Evolutionary conservation across 1,139 yeast genomes (phyloP).

Genomic region (Taphrina pruni): DNA sequence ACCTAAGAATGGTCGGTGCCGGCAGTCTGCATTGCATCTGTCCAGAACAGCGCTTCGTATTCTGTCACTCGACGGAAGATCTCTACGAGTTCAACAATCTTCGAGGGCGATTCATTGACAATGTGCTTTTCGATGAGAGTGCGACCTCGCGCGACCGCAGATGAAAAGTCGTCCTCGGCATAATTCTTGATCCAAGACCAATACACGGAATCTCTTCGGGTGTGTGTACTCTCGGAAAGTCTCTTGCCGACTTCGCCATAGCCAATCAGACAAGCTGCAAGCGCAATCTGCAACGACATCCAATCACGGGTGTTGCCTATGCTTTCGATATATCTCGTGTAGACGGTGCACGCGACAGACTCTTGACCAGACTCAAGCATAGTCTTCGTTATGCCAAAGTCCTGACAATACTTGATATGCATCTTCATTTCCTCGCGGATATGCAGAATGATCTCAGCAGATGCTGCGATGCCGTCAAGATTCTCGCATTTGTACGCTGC

Average conservation of each 20-base stretch:
- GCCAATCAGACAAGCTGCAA: constrained; percentile 41
- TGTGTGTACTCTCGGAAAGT: constrained; percentile 6
- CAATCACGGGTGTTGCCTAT: constrained; percentile 40
- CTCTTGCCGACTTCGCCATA: constrained; percentile 41
- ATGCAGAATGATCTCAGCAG: constrained; percentile 60
- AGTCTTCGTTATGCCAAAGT: constrained; percentile 58
- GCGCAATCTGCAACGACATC: constrained; percentile 42
- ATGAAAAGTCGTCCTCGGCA: constrained; percentile 61
- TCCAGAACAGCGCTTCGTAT: constrained; percentile 39
- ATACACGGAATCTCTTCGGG: constrained; percentile 51
- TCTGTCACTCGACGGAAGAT: constrained; percentile 40
- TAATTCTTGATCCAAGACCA: constrained; percentile 69
- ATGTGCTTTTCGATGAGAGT: constrained; percentile 32
- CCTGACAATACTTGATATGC: constrained; percentile 62
- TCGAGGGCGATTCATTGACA: constrained; percentile 15
- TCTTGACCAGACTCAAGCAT: constrained; percentile 59
- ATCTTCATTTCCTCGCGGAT: constrained; percentile 63
- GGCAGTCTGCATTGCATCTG: constrained; percentile 15
- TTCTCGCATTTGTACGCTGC: constrained; percentile 64
- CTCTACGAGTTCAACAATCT: constrained; percentile 30
- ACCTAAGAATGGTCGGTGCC: constrained; percentile 1
- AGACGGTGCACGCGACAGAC: constrained; percentile 63
- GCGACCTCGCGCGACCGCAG: constrained; percentile 61
- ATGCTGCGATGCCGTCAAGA: constrained; percentile 57
- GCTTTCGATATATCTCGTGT: constrained; percentile 63